Percentiles rank a stretch among this genome's conserved stretches.
phyloP scores from a whole-genome alignment of 768 basidiomycete genomes.

The Kwoniella sp. region DNA sequence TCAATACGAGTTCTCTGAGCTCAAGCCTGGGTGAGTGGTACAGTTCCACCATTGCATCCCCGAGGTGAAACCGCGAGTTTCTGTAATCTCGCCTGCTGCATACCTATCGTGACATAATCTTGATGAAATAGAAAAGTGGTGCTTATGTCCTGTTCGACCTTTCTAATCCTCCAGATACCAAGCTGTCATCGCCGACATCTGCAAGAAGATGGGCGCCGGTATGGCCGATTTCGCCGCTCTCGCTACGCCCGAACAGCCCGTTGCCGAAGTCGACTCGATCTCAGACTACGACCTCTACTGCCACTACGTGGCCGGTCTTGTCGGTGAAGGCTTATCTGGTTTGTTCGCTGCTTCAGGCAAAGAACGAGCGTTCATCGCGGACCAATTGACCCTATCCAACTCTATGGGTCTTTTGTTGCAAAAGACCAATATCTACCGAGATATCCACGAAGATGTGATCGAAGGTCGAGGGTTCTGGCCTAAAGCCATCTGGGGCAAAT shows the following conservation, averaged over 20 bases:
- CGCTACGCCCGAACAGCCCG: constrained; percentile 64
- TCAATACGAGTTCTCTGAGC: constrained; percentile 73
- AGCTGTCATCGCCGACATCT: constrained; percentile 77
- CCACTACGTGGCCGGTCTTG: constrained; percentile 96
- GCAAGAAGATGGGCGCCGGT: constrained; percentile 82
- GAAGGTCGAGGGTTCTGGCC: constrained; percentile 92
- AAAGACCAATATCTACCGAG: constrained; percentile 97
- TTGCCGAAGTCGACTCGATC: constrained; percentile 68
- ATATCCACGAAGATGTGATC: constrained; percentile 87
- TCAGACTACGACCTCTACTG: constrained; percentile 96
- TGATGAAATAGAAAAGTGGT: no score
- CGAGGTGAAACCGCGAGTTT: no score
- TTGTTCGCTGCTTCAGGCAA: constrained; percentile 83
- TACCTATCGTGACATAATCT: no score
- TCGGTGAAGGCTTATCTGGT: constrained; percentile 90
- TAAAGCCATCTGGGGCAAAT: constrained; percentile 80
- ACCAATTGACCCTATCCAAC: constrained; percentile 84
- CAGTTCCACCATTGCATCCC: no score
- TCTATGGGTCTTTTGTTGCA: constrained; percentile 94
- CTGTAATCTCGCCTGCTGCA: no score
- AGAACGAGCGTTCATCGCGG: constrained; percentile 71
- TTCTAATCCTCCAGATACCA: constrained; percentile 68
- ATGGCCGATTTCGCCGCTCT: constrained; percentile 96
- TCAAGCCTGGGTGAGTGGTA: constrained; percentile 64
- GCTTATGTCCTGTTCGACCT: no score